Conservation (phyloP, 2,329 filamentous ascomycete genomes). For the Thermochaetoides dissita region DNA sequence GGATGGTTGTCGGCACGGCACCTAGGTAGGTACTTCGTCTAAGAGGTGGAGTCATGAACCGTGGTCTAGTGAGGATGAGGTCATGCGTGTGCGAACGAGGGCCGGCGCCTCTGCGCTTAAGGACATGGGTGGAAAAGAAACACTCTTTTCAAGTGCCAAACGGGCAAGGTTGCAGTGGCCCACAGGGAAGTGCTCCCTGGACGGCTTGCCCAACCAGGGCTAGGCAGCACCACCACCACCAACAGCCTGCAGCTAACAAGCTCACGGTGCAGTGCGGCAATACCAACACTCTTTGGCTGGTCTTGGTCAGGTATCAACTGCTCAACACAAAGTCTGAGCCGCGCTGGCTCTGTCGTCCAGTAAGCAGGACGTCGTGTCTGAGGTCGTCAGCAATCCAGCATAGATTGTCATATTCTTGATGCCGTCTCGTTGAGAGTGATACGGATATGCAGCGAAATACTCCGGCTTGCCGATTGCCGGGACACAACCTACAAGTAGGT, state of each 20-base stretch:
- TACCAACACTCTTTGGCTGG: too few species aligned
- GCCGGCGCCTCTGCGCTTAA: slow-evolving; percentile 11
- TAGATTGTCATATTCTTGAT: too few species aligned
- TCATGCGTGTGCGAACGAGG: slow-evolving; percentile 3
- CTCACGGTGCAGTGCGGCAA: slow-evolving; percentile 1
- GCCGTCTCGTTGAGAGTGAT: too few species aligned
- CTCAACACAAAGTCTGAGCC: too few species aligned
- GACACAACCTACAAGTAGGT: too few species aligned
- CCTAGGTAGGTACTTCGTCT: too few species aligned
- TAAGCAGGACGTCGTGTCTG: too few species aligned
- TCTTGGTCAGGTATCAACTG: too few species aligned
- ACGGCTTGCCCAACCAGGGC: slow-evolving; percentile 9
- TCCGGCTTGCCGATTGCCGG: too few species aligned
- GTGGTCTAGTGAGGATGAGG: slow-evolving; percentile 2
- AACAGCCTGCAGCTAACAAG: slow-evolving; percentile 2
- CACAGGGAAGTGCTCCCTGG: slow-evolving; percentile 1
- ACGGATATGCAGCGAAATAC: too few species aligned
- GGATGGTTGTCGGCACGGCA: slow-evolving; percentile 7
- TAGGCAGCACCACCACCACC: slow-evolving; percentile 3
- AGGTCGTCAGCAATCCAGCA: too few species aligned
- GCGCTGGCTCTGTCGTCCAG: too few species aligned
- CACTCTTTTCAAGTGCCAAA: slow-evolving; percentile 1
- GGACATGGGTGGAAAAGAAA: slow-evolving; percentile 1
- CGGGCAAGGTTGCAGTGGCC: slow-evolving; percentile 2
- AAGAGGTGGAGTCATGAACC: slow-evolving; percentile 7